A percentile compares a stretch with the other conserved stretches of the same genome.
phyloP scores from a whole-genome alignment of 108 stramenopile species.

The Schizochytrium sp. region DNA sequence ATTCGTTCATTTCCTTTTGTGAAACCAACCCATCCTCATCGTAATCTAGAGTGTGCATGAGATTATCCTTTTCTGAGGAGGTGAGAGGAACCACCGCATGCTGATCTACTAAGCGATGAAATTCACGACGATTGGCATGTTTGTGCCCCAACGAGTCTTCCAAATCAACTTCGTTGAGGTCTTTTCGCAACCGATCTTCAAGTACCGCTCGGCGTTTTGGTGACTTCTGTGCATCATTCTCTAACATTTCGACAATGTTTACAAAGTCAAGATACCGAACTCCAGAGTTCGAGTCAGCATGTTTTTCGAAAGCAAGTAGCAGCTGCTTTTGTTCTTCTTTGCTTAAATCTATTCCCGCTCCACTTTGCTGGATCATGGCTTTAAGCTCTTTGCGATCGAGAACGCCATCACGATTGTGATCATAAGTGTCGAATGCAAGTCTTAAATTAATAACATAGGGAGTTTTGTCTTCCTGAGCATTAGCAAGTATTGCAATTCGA shows the following conservation, averaged over 20 bases:
- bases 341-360: not conserved
- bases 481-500: not conserved
- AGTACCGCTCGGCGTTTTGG: not conserved
- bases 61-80: not conserved
- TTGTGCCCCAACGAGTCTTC: not conserved
- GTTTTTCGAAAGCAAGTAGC: not conserved
- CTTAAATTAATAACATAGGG: not conserved
- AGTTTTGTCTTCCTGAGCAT: not conserved
- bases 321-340: not conserved
- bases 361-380: not conserved
- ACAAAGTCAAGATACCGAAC: slow-evolving; percentile 7
- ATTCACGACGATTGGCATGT: not conserved
- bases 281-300: not conserved
- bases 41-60: not conserved
- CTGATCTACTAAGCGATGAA: not conserved
- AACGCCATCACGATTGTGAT: slow-evolving; percentile 17
- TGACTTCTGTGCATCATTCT: not conserved
- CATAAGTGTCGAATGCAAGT: not conserved
- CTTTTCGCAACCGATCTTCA: slow-evolving; percentile 30
- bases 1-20: slow-evolving; percentile 30
- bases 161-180: not conserved
- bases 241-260: not conserved
- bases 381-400: slow-evolving; percentile 1
- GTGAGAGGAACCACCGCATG: not conserved
- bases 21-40: slow-evolving; percentile 36